Evolutionary conservation across 352 stramenopile species (phyloP).

Genomic region (Globisporangium ultimum): DNA sequence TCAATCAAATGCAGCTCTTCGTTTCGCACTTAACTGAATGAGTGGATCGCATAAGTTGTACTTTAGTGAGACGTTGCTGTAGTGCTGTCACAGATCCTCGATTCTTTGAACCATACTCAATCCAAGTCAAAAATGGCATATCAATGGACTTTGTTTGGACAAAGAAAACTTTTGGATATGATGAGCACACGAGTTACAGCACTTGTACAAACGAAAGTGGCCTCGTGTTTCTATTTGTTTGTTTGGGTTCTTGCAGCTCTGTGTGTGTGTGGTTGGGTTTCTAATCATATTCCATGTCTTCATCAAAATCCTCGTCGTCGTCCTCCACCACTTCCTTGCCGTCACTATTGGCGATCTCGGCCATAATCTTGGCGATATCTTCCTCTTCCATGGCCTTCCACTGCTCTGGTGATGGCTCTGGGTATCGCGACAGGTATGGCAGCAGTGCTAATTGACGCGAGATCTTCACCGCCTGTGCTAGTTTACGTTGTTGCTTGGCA

Average conservation of each 20-base stretch:
- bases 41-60: neutral
- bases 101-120: neutral
- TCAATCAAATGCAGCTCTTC: neutral
- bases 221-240: slow-evolving; percentile 16
- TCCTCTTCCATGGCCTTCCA: slow-evolving; percentile 81
- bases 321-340: slow-evolving; percentile 46
- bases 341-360: slow-evolving; percentile 51
- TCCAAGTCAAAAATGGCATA: neutral
- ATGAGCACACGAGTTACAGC: neutral
- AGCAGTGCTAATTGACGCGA: slow-evolving; percentile 72
- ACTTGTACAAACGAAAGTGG: slow-evolving; percentile 8
- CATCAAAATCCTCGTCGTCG: slow-evolving; percentile 67
- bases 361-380: slow-evolving; percentile 57
- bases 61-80: neutral
- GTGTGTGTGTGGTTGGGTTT: slow-evolving; percentile 24
- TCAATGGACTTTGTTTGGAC: neutral
- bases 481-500: slow-evolving; percentile 81
- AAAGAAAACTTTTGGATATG: neutral
- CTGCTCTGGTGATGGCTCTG: slow-evolving; percentile 74
- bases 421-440: slow-evolving; percentile 78
- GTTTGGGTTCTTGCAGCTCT: neutral
- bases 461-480: slow-evolving; percentile 74
- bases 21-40: slow-evolving; percentile 10
- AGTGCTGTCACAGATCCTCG: slow-evolving; percentile 5
- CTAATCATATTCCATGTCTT: slow-evolving; percentile 65